Percentiles rank a stretch among this genome's conserved stretches.
Evolutionary conservation across 345 rosid genomes (phyloP).

Genomic region (Citrus trifoliata): DNA sequence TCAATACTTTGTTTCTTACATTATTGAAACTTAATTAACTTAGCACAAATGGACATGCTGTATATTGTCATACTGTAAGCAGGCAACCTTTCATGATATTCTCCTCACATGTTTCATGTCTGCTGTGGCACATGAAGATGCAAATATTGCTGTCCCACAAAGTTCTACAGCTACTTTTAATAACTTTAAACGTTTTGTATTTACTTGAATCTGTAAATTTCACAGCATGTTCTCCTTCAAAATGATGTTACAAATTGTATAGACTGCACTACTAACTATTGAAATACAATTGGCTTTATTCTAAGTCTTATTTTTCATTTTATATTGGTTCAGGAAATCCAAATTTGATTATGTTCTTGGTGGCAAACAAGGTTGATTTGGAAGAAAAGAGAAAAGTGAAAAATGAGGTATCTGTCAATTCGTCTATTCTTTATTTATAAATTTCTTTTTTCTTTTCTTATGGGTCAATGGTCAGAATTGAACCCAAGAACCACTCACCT

Average conservation of each 20-base stretch:
- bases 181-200: neutral
- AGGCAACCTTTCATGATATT: neutral
- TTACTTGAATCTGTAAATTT: neutral
- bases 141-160: neutral
- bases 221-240: neutral
- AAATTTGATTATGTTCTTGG: constrained; percentile 62
- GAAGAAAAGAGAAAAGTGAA: constrained; percentile 62
- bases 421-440: neutral
- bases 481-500: neutral
- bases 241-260: neutral
- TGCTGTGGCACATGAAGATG: neutral
- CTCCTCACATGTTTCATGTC: neutral
- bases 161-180: neutral
- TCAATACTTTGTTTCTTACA: neutral
- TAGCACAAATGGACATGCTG: neutral
- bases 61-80: neutral
- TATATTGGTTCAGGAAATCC: constrained; percentile 50
- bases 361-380: constrained; percentile 73
- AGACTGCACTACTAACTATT: neutral
- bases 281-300: neutral
- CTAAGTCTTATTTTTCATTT: neutral
- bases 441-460: neutral
- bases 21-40: neutral
- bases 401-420: constrained; percentile 41
- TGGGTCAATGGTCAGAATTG: neutral